Evolutionary conservation across 768 basidiomycete genomes (phyloP).

Genomic region (Tricholoma sp.): DNA sequence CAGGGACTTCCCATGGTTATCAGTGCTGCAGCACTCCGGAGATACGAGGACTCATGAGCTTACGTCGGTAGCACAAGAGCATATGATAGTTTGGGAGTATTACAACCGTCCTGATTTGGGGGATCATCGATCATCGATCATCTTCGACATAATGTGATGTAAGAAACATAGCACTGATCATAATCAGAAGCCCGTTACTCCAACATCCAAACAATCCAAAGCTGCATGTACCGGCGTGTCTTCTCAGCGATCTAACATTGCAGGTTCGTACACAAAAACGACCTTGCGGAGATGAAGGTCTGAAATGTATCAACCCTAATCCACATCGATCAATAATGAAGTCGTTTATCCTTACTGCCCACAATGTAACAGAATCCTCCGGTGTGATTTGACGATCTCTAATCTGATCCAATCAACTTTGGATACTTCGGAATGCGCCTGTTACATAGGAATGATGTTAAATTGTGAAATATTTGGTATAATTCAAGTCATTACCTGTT

Average conservation of each 20-base stretch:
- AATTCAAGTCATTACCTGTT: neutral
- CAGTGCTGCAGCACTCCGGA: too few relatives aligned
- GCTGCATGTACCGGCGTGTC: neutral
- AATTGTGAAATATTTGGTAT: neutral
- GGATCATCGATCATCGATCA: too few relatives aligned
- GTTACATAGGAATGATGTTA: neutral
- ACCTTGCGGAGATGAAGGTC: neutral
- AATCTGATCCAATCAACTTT: neutral
- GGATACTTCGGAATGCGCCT: neutral
- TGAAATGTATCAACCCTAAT: neutral
- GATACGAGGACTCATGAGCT: too few relatives aligned
- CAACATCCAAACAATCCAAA: neutral
- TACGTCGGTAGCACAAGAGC: too few relatives aligned
- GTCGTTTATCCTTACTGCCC: neutral
- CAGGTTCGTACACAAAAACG: neutral
- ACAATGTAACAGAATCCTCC: neutral
- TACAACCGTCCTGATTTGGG: too few relatives aligned
- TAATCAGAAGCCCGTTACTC: neutral
- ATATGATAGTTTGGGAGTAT: too few relatives aligned
- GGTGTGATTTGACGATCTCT: neutral
- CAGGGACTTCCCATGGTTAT: too few relatives aligned
- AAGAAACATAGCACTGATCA: too few relatives aligned
- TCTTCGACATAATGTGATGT: too few relatives aligned
- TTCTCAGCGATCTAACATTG: neutral
- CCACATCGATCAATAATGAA: neutral